A percentile compares a stretch with the other conserved stretches of the same genome.
Conservation (phyloP, 2,329 filamentous ascomycete genomes). For the Phoma herbarum region DNA sequence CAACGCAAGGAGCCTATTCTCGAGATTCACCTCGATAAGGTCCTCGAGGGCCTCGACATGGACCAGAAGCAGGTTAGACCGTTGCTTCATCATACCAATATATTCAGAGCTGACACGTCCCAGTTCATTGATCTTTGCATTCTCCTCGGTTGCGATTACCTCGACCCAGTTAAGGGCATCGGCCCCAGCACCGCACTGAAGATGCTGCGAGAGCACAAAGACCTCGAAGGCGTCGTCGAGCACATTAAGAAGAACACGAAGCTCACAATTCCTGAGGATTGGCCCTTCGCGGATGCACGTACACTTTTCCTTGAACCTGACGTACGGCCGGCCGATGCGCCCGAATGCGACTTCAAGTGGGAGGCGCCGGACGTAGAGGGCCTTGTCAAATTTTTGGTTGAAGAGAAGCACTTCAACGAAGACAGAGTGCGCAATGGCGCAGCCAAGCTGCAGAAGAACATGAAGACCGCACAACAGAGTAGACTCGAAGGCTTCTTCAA, state of each 20-base stretch:
- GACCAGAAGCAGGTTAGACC: constrained; percentile 76
- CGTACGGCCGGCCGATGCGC: constrained; percentile 81
- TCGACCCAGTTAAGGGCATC: constrained; percentile 94
- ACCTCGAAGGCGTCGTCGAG: constrained; percentile 86
- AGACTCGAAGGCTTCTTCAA: constrained; percentile 98
- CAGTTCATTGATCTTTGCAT: constrained; percentile 99
- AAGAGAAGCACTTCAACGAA: constrained; percentile 96
- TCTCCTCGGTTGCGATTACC: constrained; percentile 94
- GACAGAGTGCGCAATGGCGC: constrained; percentile 86
- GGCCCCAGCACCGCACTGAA: constrained; percentile 92
- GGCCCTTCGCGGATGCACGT: constrained; percentile 92
- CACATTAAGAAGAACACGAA: constrained; percentile 80
- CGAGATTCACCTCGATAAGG: constrained; percentile 88
- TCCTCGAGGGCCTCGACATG: constrained; percentile 88
- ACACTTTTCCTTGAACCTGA: constrained; percentile 92
- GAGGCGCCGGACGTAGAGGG: constrained; percentile 91
- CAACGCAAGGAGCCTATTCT: constrained; percentile 97
- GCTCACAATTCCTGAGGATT: constrained; percentile 84
- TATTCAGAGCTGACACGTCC: background rate
- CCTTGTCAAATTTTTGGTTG: constrained; percentile 86
- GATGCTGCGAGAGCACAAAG: constrained; percentile 90
- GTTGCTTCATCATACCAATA: background rate
- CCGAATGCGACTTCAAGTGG: constrained; percentile 97
- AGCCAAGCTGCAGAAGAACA: constrained; percentile 82
- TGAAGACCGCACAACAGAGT: constrained; percentile 90